Percentiles rank a stretch among this genome's conserved stretches.
These are phyloP conservation scores for Pyrrhoderma lamaoense DNA, from an alignment of 1,284 basidiomycete species.

Conservation along the genomic window DNA sequence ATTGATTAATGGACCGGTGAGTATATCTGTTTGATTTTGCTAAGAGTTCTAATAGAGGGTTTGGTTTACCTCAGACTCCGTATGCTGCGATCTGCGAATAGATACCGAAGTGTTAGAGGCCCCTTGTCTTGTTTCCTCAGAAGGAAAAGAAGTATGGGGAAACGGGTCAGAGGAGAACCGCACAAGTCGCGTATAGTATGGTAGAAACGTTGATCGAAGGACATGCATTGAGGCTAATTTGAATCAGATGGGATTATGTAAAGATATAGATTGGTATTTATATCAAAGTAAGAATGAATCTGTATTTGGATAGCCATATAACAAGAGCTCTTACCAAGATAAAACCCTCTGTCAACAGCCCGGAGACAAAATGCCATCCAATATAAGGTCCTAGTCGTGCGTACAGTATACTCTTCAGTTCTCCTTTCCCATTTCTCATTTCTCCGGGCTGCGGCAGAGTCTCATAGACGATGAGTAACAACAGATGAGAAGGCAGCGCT, in stretches of 20 bases:
- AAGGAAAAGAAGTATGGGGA: constrained; percentile 19
- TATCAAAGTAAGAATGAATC: background rate
- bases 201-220: constrained; percentile 25
- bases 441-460: constrained; percentile 20
- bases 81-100: constrained; percentile 17
- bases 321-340: constrained; percentile 22
- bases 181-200: constrained; percentile 22
- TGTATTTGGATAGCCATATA: no score
- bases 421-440: constrained; percentile 1
- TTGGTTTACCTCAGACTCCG: constrained; percentile 17
- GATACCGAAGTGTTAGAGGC: background rate
- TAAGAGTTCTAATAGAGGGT: background rate
- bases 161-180: constrained; percentile 27
- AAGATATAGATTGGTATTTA: no score
- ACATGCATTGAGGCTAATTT: constrained; percentile 25
- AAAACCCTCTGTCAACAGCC: constrained; percentile 23
- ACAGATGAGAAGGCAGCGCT: constrained; percentile 23
- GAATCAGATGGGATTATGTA: background rate
- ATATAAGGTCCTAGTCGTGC: constrained; percentile 17
- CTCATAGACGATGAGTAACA: constrained; percentile 24
- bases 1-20: background rate
- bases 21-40: background rate
- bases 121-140: background rate
- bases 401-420: background rate
- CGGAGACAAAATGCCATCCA: constrained; percentile 26